These are phyloP conservation scores for Suhomyces bolitotheri DNA, from an alignment of 1,139 yeast genomes.

Conservation along the genomic window DNA sequence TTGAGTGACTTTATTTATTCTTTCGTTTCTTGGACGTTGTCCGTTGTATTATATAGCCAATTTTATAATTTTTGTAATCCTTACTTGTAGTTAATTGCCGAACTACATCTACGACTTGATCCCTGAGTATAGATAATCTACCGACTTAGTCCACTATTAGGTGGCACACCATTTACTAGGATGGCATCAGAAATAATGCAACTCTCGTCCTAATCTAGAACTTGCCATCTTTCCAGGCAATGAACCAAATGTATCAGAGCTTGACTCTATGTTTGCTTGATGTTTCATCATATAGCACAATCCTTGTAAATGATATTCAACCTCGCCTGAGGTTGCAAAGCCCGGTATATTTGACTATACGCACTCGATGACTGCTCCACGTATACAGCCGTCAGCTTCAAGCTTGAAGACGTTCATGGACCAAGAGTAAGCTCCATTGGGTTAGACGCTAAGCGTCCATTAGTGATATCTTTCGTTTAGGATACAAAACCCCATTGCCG, in stretches of 20 bases:
- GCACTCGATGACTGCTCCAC: conserved; percentile 17
- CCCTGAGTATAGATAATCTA: no score
- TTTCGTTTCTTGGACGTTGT: conserved; percentile 8
- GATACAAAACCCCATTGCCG: conserved; percentile 63
- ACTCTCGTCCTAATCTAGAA: conserved; percentile 46
- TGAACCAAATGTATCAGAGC: conserved; percentile 60
- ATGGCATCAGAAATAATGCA: conserved; percentile 19
- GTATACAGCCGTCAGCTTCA: conserved; percentile 5
- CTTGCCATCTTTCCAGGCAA: conserved; percentile 53
- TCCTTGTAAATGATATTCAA: conserved; percentile 23
- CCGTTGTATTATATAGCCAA: conserved; percentile 11
- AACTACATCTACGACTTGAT: no score
- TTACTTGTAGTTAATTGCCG: no score
- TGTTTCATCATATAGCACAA: conserved; percentile 63
- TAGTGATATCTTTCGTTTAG: conserved; percentile 84
- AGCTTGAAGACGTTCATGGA: conserved; percentile 51
- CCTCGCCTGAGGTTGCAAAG: conserved; percentile 33
- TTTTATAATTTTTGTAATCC: no score
- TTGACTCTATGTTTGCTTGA: conserved; percentile 86
- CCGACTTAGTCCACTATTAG: neutral
- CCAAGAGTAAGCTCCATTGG: conserved; percentile 92
- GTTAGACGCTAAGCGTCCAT: conserved; percentile 55
- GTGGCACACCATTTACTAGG: conserved; percentile 8
- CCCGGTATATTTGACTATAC: conserved; percentile 79
- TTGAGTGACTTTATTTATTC: conserved; percentile 17